Conservation (phyloP, 345 rosid species). For the Salix udensis region DNA sequence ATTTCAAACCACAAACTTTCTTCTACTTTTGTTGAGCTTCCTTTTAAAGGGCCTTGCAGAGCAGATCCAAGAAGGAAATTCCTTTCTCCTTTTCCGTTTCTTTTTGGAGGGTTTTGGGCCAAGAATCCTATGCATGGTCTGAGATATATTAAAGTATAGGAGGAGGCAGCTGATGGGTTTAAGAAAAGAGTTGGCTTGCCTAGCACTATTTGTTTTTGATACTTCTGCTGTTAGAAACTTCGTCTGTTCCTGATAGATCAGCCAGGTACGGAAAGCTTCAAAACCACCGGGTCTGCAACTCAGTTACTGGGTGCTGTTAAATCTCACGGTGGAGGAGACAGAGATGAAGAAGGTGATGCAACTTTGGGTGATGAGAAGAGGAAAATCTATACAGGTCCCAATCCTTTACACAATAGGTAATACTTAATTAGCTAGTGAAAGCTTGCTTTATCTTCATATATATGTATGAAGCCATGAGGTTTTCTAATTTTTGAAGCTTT, state of each 20-base stretch:
- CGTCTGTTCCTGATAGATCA: slow-evolving; percentile 23
- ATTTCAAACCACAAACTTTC: slow-evolving; percentile 4
- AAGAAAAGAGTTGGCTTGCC: slow-evolving; percentile 23
- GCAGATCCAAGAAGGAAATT: slow-evolving; percentile 9
- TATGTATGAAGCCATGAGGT: neutral
- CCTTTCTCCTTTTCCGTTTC: neutral
- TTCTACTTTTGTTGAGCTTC: neutral
- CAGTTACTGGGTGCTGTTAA: slow-evolving; percentile 4
- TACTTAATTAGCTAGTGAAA: neutral
- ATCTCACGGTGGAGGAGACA: slow-evolving; percentile 14
- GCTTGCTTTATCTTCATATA: neutral
- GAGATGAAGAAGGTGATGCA: slow-evolving; percentile 12
- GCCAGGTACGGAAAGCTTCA: slow-evolving; percentile 23
- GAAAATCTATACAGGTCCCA: slow-evolving; percentile 57
- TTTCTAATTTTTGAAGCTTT: neutral
- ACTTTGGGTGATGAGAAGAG: slow-evolving; percentile 47
- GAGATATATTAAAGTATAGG: neutral
- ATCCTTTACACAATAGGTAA: slow-evolving; percentile 61
- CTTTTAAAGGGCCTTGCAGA: neutral
- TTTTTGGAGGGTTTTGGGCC: slow-evolving; percentile 11
- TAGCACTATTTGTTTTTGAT: slow-evolving; percentile 33
- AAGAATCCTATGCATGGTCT: slow-evolving; percentile 20
- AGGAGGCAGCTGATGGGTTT: slow-evolving; percentile 22
- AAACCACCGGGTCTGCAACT: slow-evolving; percentile 17
- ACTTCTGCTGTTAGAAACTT: slow-evolving; percentile 28